Evolutionary conservation across 345 rosid species (phyloP).

Genomic region (Luvunga scandens): DNA sequence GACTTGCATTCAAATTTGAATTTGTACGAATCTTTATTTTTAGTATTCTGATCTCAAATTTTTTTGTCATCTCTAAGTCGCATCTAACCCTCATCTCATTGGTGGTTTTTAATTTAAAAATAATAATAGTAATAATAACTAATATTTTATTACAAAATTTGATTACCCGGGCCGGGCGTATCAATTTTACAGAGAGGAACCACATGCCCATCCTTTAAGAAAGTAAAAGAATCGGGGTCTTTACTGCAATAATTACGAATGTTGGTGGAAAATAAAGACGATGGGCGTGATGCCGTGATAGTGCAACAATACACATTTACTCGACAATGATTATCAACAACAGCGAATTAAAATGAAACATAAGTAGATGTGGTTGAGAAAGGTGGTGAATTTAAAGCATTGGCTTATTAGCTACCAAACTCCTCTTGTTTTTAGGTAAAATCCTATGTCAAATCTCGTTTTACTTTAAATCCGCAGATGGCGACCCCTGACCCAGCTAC

Average conservation of each 20-base stretch:
- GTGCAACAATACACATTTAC: neutral
- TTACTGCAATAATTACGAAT: neutral
- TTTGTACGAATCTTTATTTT: too few relatives aligned
- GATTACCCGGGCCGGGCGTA: neutral
- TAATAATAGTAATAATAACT: too few relatives aligned
- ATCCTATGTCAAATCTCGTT: neutral
- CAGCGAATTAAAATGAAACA: neutral
- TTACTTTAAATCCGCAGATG: neutral
- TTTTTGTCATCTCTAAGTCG: too few relatives aligned
- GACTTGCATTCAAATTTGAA: too few relatives aligned
- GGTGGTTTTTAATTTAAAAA: too few relatives aligned
- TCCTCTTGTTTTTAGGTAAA: neutral
- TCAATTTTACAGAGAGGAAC: neutral
- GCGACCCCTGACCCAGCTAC: neutral
- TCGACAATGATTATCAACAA: neutral
- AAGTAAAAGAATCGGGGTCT: neutral
- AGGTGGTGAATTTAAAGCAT: neutral
- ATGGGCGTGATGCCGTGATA: neutral
- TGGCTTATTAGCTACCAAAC: neutral
- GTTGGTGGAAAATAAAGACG: conserved; percentile 12
- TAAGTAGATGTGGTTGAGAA: neutral
- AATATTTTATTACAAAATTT: too few relatives aligned
- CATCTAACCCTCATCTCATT: too few relatives aligned
- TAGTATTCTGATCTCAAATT: too few relatives aligned
- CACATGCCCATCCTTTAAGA: neutral